Conservation (phyloP, 495 filamentous ascomycete genomes). For the Penicillium mononematosum region DNA sequence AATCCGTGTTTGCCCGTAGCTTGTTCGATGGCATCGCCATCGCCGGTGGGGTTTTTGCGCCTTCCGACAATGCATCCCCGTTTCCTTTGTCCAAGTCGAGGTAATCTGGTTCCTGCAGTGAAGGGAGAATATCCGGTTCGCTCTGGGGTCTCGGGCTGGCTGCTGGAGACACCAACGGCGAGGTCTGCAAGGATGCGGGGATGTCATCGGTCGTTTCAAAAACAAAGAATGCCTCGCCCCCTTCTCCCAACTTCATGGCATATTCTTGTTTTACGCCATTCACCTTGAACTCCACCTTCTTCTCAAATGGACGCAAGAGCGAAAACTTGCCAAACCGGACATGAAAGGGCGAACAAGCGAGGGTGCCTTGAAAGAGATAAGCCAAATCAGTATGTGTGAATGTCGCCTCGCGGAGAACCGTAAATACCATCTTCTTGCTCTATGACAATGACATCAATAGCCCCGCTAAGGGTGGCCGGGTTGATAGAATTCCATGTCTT, state of each 20-base stretch:
- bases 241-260: slow-evolving; percentile 97
- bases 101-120: slow-evolving; percentile 78
- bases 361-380: slow-evolving; percentile 48
- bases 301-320: slow-evolving; percentile 90
- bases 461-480: slow-evolving; percentile 92
- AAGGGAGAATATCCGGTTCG: slow-evolving; percentile 51
- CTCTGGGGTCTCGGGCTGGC: slow-evolving; percentile 67
- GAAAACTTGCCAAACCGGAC: slow-evolving; percentile 99
- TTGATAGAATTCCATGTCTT: slow-evolving; percentile 99
- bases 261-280: slow-evolving; percentile 89
- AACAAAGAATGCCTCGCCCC: slow-evolving; percentile 96
- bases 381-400: slow-evolving; percentile 4
- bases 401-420: background rate
- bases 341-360: slow-evolving; percentile 94
- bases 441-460: slow-evolving; percentile 98
- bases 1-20: slow-evolving; percentile 47
- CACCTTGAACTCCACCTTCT: slow-evolving; percentile 98
- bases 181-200: slow-evolving; percentile 87
- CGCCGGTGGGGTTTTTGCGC: slow-evolving; percentile 24
- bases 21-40: slow-evolving; percentile 42
- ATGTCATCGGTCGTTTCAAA: slow-evolving; percentile 91
- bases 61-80: slow-evolving; percentile 27
- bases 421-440: slow-evolving; percentile 85
- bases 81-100: slow-evolving; percentile 61
- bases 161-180: slow-evolving; percentile 84